phyloP scores from a whole-genome alignment of 345 rosid genomes.

The Gossypium ekmanianum region DNA sequence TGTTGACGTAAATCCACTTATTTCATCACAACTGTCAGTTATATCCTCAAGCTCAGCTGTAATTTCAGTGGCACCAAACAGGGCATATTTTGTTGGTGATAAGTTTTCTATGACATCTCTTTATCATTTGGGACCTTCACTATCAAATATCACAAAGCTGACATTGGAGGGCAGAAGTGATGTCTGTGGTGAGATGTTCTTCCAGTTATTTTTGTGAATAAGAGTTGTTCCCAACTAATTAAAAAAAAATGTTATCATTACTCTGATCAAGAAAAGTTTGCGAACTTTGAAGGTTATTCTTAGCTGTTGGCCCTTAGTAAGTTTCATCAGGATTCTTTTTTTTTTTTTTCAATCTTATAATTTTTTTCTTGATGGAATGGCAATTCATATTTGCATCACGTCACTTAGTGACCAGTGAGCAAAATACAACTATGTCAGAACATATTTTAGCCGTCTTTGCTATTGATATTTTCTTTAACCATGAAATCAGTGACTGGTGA shows the following conservation, averaged over 20 bases:
- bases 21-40: slow-evolving; percentile 39
- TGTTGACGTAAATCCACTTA: slow-evolving; percentile 51
- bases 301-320: background rate
- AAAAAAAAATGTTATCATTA: background rate
- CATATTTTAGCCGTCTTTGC: background rate
- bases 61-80: slow-evolving; percentile 25
- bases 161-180: slow-evolving; percentile 76
- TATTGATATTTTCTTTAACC: slow-evolving; percentile 3
- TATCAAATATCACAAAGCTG: slow-evolving; percentile 50
- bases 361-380: background rate
- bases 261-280: background rate
- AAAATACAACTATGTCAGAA: background rate
- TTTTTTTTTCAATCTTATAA: background rate
- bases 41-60: slow-evolving; percentile 36
- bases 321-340: background rate
- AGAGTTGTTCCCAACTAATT: background rate
- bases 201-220: slow-evolving; percentile 2
- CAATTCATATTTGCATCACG: background rate
- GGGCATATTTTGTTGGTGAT: slow-evolving; percentile 19
- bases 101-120: slow-evolving; percentile 7
- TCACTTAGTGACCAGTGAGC: background rate
- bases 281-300: background rate
- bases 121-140: slow-evolving; percentile 23
- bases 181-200: slow-evolving; percentile 50
- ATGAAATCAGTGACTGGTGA: background rate